Evolutionary conservation across 352 stramenopile species (phyloP), one percentile per base, ranked within the genome.

Genomic region (Phytophthora vignae): DNA sequence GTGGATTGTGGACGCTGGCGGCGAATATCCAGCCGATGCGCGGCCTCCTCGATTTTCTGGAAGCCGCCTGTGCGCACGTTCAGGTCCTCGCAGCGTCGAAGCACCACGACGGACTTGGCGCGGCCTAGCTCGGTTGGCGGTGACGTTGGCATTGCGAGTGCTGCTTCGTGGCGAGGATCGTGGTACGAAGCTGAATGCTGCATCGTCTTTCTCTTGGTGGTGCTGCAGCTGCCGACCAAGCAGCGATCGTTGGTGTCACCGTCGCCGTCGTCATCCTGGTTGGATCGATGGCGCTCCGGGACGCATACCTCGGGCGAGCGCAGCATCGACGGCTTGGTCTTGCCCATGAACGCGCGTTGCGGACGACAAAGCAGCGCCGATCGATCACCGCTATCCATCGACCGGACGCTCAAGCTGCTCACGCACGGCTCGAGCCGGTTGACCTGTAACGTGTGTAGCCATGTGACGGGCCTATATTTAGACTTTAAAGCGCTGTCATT

Each of bases 11-110:
- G 72, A 11, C 62, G 67, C 22, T 76, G 64, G 27, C 78, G 76
- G 0, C 76, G 79, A 64, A 84, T 61, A 69, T 74, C 63, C 36
- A 75, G 74, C 22, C 79, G 78, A 71, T 80, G 64, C 21, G 81
- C 80, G 36, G 82, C 73, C 67, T 95, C 88, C 56, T 93, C 83
- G 66, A 95, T 95, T 62, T 75, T 87, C 69, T 95, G 88, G 71
- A 95, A 95, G 64, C 88, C 88, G 55, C 84, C 84, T 3, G 85
- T 94, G 44, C 85, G 85, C 38, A 93, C 77, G 60, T 83, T 72
- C 40, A 90, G 42, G 55, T 92, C 85, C 25, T 90, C 81, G 69
- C 87, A 94, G 59, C 81, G 83, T 69, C 85, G 82, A 67, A 93
- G 74, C 61, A 91, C 82, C 19, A 90, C 64, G 9, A 77, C 55